phyloP scores from a whole-genome alignment of 345 rosid genomes.

The Aquilaria malaccensis region DNA sequence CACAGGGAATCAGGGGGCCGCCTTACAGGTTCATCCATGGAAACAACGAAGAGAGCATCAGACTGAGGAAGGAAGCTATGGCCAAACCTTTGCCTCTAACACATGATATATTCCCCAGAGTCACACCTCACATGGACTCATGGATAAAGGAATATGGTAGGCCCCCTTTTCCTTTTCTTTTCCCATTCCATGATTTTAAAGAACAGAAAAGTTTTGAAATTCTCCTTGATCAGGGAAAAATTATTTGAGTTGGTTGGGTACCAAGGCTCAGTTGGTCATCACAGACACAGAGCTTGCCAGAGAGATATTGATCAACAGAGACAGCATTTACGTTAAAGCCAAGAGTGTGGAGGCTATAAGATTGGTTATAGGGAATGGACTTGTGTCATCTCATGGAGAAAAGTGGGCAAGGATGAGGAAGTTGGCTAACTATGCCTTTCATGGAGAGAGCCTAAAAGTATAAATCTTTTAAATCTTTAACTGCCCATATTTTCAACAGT shows the following conservation, averaged over 20 bases:
- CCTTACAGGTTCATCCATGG: constrained; percentile 32
- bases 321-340: constrained; percentile 6
- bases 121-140: constrained; percentile 20
- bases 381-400: constrained; percentile 20
- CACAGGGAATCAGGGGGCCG: constrained; percentile 29
- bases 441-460: constrained; percentile 37
- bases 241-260: constrained; percentile 30
- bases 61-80: constrained; percentile 15
- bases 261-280: constrained; percentile 27
- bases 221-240: constrained; percentile 21
- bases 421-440: constrained; percentile 41
- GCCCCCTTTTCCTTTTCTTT: not conserved
- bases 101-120: constrained; percentile 16
- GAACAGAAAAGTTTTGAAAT: not conserved
- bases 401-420: constrained; percentile 40
- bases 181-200: not conserved
- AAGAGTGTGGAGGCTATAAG: constrained; percentile 13
- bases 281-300: constrained; percentile 32
- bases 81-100: constrained; percentile 20
- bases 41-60: constrained; percentile 21
- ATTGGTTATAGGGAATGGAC: constrained; percentile 28
- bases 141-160: constrained; percentile 25
- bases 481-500: not conserved
- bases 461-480: no score
- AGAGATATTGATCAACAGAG: constrained; percentile 33